Base-by-base conservation (phyloP, 192 early-diverging fungal genomes). In the Coemansia erecta region DNA sequence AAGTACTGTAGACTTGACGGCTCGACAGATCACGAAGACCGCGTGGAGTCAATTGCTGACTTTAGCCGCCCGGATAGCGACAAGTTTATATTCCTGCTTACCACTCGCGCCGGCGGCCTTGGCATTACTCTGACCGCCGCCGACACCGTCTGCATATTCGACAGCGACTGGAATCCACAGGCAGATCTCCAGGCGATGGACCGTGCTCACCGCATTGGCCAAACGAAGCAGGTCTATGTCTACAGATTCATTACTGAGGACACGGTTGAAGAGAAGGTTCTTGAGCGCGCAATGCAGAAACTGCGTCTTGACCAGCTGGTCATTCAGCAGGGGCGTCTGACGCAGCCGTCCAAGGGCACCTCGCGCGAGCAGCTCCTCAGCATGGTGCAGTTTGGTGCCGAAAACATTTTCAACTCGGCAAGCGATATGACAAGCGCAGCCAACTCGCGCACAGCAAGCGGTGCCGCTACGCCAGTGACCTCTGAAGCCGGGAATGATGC, bases 151-250 rank as follows among this genome's bases (percentile, higher is more conserved):
- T 84, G 97, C 53, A 87, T 99, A 59, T 99, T 90, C 66, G 97
- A 98, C 71, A 96, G 87, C 65, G 95, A 97, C 74, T 97, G 94
- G 94, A 93, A 92, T 61, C 91, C 91, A 28, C 89, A 91, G 74
- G 90, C 89, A 3, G 92, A 97, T 78, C 76, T 94, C 14, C 92
- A 92, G 77, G 94, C 94, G 17, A 91, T 95, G 84, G 97, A 99
- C 77, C 91, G 97, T 48, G 97, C 97, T 8, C 97, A 99, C 81
- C 92, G 97, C 71, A 99, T 99, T 52, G 97, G 97, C 6, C 97
- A 99, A 66, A 99, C 89, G 33, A 98, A 98, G 74, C 95, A 99
- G 72, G 97, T 99, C 26, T 83, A 90, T 53, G 93, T 99, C 14
- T 99, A 92, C 71, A 80, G 97, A 43, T 94, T 99, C 58, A 93